phyloP scores from a whole-genome alignment of 208 protist genomes.

The Trypanosoma melophagium region DNA sequence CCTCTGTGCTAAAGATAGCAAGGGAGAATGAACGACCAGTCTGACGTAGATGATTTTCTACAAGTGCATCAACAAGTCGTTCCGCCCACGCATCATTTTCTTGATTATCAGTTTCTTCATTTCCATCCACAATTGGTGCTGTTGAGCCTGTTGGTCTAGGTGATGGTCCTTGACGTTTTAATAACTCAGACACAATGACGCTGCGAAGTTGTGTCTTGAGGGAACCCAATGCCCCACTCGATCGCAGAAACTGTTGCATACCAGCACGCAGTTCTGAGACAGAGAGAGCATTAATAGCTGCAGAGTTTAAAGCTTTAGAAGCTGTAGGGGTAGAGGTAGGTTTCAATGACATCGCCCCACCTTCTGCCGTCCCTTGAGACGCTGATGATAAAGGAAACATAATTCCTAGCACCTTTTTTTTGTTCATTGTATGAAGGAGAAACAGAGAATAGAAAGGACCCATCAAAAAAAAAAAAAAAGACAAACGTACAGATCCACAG shows the following conservation, averaged over 20 bases:
- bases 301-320: not conserved
- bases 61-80: conserved; percentile 62
- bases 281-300: conserved; percentile 21
- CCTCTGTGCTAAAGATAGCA: conserved; percentile 81
- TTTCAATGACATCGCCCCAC: not conserved
- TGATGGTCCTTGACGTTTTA: conserved; percentile 39
- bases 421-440: not conserved
- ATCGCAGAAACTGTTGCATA: conserved; percentile 74
- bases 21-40: conserved; percentile 71
- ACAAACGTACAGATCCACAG: conserved; percentile 20
- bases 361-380: not conserved
- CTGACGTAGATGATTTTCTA: conserved; percentile 82
- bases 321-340: not conserved
- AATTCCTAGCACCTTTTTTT: not conserved
- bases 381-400: conserved; percentile 12
- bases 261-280: conserved; percentile 69
- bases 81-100: conserved; percentile 43
- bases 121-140: not conserved
- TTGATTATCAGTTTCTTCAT: conserved; percentile 9
- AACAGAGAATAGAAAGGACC: conserved; percentile 25
- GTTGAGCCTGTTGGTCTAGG: not conserved
- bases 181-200: conserved; percentile 71
- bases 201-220: conserved; percentile 85
- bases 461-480: conserved; percentile 12
- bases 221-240: conserved; percentile 64